These are phyloP conservation scores for Dendrobium huoshanense DNA, from an alignment of 106 monocot genomes.

Conservation along the genomic window DNA sequence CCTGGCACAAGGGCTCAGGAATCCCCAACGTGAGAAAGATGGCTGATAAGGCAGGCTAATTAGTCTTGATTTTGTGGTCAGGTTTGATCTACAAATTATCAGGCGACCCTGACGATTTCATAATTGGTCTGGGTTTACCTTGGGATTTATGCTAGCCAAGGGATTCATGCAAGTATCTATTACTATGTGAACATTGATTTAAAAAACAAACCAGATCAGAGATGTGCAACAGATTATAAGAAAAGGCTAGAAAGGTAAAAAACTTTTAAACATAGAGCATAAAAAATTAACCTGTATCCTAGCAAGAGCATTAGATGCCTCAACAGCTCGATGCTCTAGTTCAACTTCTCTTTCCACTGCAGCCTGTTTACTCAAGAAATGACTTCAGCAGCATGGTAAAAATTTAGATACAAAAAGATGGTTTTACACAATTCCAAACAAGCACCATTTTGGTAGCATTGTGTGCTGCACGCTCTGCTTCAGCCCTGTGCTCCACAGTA, in stretches of 20 bases:
- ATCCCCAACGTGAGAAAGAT: background rate
- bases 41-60: background rate
- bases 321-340: constrained; percentile 92
- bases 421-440: constrained; percentile 8
- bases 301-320: constrained; percentile 98
- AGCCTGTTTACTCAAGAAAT: constrained; percentile 44
- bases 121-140: no score
- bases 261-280: background rate
- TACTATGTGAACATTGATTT: background rate
- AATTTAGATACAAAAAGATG: constrained; percentile 3
- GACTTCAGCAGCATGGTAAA: constrained; percentile 2
- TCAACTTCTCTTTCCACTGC: constrained; percentile 97
- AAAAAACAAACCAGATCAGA: background rate
- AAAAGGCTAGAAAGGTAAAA: background rate
- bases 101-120: background rate
- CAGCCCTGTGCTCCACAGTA: constrained; percentile 74
- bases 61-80: background rate
- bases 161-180: no score
- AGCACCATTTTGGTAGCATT: constrained; percentile 97
- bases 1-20: background rate
- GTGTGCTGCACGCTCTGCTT: constrained; percentile 87
- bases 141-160: no score
- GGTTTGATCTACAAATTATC: background rate
- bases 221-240: background rate
- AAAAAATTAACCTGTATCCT: constrained; percentile 74